Percentiles rank a stretch among this genome's conserved stretches.
Evolutionary conservation across 139 green algal species (phyloP).

Genomic region (Choricystis sp.): DNA sequence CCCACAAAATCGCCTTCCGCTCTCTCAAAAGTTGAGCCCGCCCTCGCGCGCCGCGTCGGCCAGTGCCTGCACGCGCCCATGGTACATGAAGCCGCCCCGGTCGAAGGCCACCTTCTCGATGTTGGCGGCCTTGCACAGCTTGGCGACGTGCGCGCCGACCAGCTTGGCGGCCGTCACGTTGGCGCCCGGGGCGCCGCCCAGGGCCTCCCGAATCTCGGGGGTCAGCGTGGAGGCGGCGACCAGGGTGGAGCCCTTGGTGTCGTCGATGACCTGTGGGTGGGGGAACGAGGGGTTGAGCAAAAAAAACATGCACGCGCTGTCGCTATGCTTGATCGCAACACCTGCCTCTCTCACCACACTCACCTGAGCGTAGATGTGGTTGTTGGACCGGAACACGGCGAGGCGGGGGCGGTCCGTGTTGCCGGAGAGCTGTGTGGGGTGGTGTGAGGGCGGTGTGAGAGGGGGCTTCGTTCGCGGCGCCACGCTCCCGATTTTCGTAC

Average conservation of each 20-base stretch:
- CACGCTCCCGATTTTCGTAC: neutral
- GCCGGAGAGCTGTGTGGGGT: constrained; percentile 54
- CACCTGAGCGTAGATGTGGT: constrained; percentile 95
- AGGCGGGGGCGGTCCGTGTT: constrained; percentile 78
- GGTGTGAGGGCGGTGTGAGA: neutral
- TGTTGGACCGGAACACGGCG: constrained; percentile 85
- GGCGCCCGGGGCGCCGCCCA: constrained; percentile 21
- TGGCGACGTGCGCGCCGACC: constrained; percentile 80
- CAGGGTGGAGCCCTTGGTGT: constrained; percentile 62
- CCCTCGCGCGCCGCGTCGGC: constrained; percentile 73
- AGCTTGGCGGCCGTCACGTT: constrained; percentile 50
- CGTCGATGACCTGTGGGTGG: constrained; percentile 75
- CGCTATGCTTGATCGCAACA: neutral
- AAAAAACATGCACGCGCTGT: too few relatives aligned
- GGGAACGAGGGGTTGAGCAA: neutral
- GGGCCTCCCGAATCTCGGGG: constrained; percentile 35
- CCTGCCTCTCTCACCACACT: neutral
- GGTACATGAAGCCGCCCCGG: constrained; percentile 84
- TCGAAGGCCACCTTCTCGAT: constrained; percentile 87
- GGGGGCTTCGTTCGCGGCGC: too few relatives aligned
- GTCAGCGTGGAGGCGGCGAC: constrained; percentile 57
- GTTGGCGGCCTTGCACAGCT: constrained; percentile 58
- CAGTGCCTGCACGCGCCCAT: constrained; percentile 80
- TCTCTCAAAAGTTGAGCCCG: constrained; percentile 73
- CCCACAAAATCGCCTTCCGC: neutral